phyloP scores from a whole-genome alignment of 176 grass and related monocot genomes.

The Aegilops umbellulata region DNA sequence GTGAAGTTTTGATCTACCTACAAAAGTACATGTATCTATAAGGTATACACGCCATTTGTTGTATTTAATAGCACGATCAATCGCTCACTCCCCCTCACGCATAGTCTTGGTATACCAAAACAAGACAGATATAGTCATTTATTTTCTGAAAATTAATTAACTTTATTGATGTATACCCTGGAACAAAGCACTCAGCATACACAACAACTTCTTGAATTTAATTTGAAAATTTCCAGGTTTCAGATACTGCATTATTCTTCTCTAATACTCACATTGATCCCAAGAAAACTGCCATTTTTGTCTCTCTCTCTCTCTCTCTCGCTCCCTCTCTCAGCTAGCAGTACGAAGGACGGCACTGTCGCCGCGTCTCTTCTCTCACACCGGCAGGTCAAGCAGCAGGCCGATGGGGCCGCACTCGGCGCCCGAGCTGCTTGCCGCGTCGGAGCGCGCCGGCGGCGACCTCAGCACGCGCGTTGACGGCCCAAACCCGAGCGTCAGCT shows the following conservation, averaged over 20 bases:
- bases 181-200: not conserved
- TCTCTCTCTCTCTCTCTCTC: not conserved
- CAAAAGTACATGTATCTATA: no score
- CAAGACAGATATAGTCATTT: not conserved
- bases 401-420: not conserved
- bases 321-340: not conserved
- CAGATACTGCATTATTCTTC: not conserved
- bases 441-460: not conserved
- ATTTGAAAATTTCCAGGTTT: not conserved
- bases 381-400: slow-evolving; percentile 29
- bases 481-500: slow-evolving; percentile 54
- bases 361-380: not conserved
- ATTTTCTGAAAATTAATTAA: not conserved
- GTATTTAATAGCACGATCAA: no score
- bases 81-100: not conserved
- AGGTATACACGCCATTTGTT: no score
- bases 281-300: not conserved
- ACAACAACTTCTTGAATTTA: not conserved
- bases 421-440: slow-evolving; percentile 3
- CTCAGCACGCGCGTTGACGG: not conserved
- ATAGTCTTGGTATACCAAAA: no score
- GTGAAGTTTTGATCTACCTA: no score
- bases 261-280: not conserved
- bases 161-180: not conserved
- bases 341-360: not conserved